phyloP scores from a whole-genome alignment of 2,329 filamentous ascomycete species.

The Mariannaea elegans region DNA sequence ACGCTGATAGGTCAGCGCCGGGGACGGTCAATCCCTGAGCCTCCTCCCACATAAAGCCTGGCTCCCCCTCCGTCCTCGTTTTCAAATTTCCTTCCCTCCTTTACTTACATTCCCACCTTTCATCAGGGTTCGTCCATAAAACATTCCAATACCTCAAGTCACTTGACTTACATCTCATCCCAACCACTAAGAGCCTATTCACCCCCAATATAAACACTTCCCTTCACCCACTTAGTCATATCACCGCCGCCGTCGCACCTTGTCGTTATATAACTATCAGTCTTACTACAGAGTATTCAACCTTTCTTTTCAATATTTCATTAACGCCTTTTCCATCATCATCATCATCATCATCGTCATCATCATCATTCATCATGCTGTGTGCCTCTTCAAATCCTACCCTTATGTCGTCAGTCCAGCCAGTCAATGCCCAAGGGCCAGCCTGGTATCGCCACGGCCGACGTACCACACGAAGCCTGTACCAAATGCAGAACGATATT shows the following conservation, averaged over 20 bases:
- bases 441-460: neutral
- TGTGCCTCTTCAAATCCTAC: slow-evolving; percentile 3
- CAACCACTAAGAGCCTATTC: slow-evolving; percentile 8
- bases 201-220: slow-evolving; percentile 9
- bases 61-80: slow-evolving; percentile 26
- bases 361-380: neutral
- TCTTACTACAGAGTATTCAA: neutral
- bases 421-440: neutral
- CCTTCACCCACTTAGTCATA: neutral
- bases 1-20: slow-evolving; percentile 31
- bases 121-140: slow-evolving; percentile 27
- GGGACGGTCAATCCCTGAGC: slow-evolving; percentile 19
- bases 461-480: neutral
- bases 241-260: slow-evolving; percentile 4
- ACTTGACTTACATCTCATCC: slow-evolving; percentile 29
- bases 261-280: neutral
- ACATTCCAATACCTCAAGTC: slow-evolving; percentile 4
- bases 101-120: slow-evolving; percentile 23
- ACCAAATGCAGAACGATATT: neutral
- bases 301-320: neutral
- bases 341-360: slow-evolving; percentile 18
- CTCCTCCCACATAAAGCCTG: slow-evolving; percentile 33
- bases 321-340: neutral
- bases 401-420: neutral
- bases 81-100: slow-evolving; percentile 29